Conservation (phyloP, 306 rosid genomes). For the Ceratonia siliqua region DNA sequence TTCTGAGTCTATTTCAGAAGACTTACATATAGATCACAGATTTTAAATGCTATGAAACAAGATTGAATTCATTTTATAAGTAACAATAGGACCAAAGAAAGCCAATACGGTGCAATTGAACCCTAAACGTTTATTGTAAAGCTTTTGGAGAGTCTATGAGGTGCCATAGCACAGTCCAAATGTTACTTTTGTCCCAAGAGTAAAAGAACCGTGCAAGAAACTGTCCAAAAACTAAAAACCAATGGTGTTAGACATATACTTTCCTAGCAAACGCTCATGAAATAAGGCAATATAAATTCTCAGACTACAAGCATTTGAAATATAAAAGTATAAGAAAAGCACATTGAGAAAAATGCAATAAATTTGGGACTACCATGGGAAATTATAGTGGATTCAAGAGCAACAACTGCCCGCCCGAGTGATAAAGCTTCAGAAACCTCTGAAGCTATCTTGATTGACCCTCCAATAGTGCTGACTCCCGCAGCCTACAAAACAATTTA, state of each 20-base stretch:
- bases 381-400: slow-evolving; percentile 91
- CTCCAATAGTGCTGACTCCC: slow-evolving; percentile 25
- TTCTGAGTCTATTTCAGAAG: not conserved
- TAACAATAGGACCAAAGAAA: not conserved
- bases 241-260: not conserved
- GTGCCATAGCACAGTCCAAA: not conserved
- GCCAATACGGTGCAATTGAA: not conserved
- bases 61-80: not conserved
- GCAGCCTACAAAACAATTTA: slow-evolving; percentile 25
- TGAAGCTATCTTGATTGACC: slow-evolving; percentile 60
- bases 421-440: slow-evolving; percentile 83
- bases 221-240: not conserved
- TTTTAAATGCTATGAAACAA: not conserved
- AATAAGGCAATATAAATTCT: not conserved
- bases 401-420: slow-evolving; percentile 72
- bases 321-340: not conserved
- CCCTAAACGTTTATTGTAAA: not conserved
- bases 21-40: not conserved
- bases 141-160: not conserved
- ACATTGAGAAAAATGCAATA: not conserved
- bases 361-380: slow-evolving; percentile 62
- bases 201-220: not conserved
- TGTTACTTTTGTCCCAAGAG: not conserved
- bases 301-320: not conserved
- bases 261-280: not conserved